Base-by-base conservation (phyloP, 805 yeast genomes). In the Metschnikowia kunwiensis region DNA sequence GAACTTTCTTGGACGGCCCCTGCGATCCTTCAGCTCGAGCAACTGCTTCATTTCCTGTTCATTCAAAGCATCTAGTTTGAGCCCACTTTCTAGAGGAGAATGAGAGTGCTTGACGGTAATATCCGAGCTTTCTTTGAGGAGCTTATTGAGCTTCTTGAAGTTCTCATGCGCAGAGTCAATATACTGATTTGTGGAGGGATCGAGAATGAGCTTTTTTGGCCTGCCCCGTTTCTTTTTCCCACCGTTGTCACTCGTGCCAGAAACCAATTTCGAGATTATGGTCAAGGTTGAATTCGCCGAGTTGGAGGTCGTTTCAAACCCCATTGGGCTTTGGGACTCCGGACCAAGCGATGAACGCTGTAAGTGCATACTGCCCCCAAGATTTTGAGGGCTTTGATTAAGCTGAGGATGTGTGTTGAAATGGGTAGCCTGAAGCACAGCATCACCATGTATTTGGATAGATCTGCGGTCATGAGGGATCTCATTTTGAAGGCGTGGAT, bases 1-100 rank as follows among this genome's bases (percentile, higher is more conserved):
- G 36, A 67, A 67, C 47, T 73, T 73, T 45, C 77, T 57, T 2
- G 78, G 78, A 44, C 78, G 57, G 10, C 78, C 78, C 26, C 77
- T 39, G 54, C 65, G 59, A 55, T 70, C 67, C 49, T 73, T 67
- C 49, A 55, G 65, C 34, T 55, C 53, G 18, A 68, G 48, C 21
- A 66, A 53, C 38, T 61, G 57, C 42, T 62, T 34, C 36, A 43
- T 24, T 27, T 44, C 43, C 38, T 36, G 32, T 21, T 38, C 43
- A 19, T 46, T 30, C 34, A 38, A 24, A 12, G 36, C 27, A 27
- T 34, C 39, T 27, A 47, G 24, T 14, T 31, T 43, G 24, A 40
- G 33, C 3, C 42, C 44, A 18, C 19, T 39, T 13, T 35, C 38
- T 32, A 43, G 33, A 16, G 39, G 30, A 7, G 36, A 30, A 5